Percentiles rank a stretch among this genome's conserved stretches.
phyloP scores from a whole-genome alignment of 257 asterid genomes.

The Lycium ferocissimum region DNA sequence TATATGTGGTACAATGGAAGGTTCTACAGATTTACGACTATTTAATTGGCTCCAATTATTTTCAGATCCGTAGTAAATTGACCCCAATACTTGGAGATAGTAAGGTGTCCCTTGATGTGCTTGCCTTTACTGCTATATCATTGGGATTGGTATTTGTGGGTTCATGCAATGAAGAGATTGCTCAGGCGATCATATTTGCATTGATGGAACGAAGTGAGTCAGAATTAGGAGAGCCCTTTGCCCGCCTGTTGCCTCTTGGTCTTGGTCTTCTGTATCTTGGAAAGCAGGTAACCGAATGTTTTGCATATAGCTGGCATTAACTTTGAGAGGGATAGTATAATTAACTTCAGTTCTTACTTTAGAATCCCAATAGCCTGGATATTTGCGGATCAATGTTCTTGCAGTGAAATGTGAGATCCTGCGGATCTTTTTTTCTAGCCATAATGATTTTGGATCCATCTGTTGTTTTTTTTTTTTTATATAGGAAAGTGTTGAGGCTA shows the following conservation, averaged over 20 bases:
- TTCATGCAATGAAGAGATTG: slow-evolving; percentile 91
- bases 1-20: neutral
- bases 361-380: neutral
- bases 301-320: neutral
- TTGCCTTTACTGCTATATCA: slow-evolving; percentile 89
- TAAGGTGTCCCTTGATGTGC: slow-evolving; percentile 80
- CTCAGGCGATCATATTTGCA: slow-evolving; percentile 84
- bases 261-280: slow-evolving; percentile 97
- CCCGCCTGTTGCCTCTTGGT: slow-evolving; percentile 87
- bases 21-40: neutral
- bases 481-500: slow-evolving; percentile 92
- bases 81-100: slow-evolving; percentile 78
- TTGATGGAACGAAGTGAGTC: slow-evolving; percentile 90
- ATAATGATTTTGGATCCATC: neutral
- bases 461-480: slow-evolving; percentile 20
- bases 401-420: neutral
- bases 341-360: neutral
- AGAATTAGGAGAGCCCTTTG: slow-evolving; percentile 84
- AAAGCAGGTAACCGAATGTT: slow-evolving; percentile 66
- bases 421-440: neutral
- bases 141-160: slow-evolving; percentile 90
- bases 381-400: neutral
- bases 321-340: neutral
- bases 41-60: slow-evolving; percentile 33
- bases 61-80: slow-evolving; percentile 68